A percentile compares a stretch with the other conserved stretches of the same genome.
Conservation (phyloP, 2,329 filamentous ascomycete genomes). For the Westerdykella aurantiaca region DNA sequence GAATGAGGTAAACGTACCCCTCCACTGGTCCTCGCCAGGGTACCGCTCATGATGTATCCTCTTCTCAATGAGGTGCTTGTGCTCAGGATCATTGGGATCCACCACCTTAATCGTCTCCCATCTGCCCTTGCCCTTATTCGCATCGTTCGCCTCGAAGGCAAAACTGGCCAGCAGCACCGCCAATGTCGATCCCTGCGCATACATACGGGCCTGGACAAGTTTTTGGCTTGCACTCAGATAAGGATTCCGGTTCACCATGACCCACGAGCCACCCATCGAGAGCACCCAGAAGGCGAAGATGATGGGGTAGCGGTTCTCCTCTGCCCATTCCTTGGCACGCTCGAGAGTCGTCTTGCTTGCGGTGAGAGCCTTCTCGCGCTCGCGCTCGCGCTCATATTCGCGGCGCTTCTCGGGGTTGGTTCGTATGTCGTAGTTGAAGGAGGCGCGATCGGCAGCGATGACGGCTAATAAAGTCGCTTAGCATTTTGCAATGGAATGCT, state of each 20-base stretch:
- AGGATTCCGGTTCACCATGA: slow-evolving; percentile 69
- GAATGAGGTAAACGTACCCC: slow-evolving; percentile 50
- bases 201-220: slow-evolving; percentile 89
- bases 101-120: slow-evolving; percentile 82
- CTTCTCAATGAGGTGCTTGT: slow-evolving; percentile 81
- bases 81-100: slow-evolving; percentile 74
- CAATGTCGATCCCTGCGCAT: slow-evolving; percentile 83
- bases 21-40: slow-evolving; percentile 89
- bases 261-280: slow-evolving; percentile 69
- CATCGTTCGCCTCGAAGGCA: slow-evolving; percentile 75
- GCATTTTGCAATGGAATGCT: not conserved
- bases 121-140: slow-evolving; percentile 65
- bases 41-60: slow-evolving; percentile 81
- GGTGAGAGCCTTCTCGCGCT: slow-evolving; percentile 40
- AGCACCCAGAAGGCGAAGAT: slow-evolving; percentile 77
- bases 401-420: slow-evolving; percentile 53
- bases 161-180: slow-evolving; percentile 77
- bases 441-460: slow-evolving; percentile 72
- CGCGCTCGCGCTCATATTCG: slow-evolving; percentile 23
- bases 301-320: slow-evolving; percentile 78
- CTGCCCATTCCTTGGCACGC: slow-evolving; percentile 65
- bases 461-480: slow-evolving; percentile 50
- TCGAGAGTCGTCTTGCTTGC: slow-evolving; percentile 53
- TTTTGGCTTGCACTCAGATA: slow-evolving; percentile 74
- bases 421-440: slow-evolving; percentile 63